Evolutionary conservation across 768 basidiomycete genomes (phyloP), one percentile per base, ranked within the genome.

Genomic region (Lentinula edodes): DNA sequence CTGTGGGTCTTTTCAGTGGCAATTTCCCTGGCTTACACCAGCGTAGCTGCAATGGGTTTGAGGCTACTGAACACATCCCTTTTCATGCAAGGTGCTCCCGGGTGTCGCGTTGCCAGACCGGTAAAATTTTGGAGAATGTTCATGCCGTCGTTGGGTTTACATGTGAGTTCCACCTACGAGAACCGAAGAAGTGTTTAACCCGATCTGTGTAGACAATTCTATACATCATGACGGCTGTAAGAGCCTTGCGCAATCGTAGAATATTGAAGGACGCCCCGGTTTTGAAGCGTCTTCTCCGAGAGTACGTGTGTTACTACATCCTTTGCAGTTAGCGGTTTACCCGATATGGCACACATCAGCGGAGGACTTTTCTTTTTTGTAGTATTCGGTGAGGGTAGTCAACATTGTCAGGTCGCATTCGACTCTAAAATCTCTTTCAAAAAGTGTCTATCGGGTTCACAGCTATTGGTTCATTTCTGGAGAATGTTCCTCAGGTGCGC

Each of bases 311-410:
- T 56, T n/a, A 12, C 28, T 41, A n/a, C 38, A 42, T 46, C 6
- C 20, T 15, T 4, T 34, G 55, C 23, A 56, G 36, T 35, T 36
- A 20, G 10, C 9, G 32, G 32, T 16, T n/a, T 48, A n/a, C 20
- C 12, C 7, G 28, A 28, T 4, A 6, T 13, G 13, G 9, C 23
- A 35, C 7, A 51, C 10, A 35, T 13, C 39, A 78, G 78, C 54
- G 78, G 76, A 7, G 76, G 78, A 20, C 69, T 76, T 43, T 78
- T 78, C 57, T 79, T 77, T 63, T 68, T 76, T 35, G 71, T 79
- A 6, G 75, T 77, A 12, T 73, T 78, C 36, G 69, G 77, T 76
- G 56, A 54, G 68, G 34, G 9, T 28, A 16, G 2, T 6, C 32
- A 16, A 34, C n/a, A 12, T 10, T 32, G 18, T n/a, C 23, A 32